Base-by-base conservation (phyloP, 192 early-diverging fungal genomes). In the Gigaspora rosea region DNA sequence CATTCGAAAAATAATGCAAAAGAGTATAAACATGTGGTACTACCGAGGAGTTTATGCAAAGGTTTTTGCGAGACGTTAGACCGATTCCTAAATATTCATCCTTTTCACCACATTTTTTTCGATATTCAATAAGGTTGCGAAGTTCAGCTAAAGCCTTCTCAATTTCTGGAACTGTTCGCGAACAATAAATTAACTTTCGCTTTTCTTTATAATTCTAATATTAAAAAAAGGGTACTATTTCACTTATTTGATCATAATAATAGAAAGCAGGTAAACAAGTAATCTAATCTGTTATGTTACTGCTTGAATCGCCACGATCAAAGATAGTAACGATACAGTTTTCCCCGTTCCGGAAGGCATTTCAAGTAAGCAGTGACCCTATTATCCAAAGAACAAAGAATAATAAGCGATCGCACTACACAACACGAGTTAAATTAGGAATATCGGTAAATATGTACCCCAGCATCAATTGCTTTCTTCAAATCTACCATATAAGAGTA, bases 271-370 rank as follows among this genome's bases (percentile, higher is more conserved):
- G 27, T 27, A 64, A 0, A 75, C 68, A 76, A 9, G 27, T 27
- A 27, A 27, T 27, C 27, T 27, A 48, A 12, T 1, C 7, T 7
- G 41, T 6, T 41, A 41, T 41, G 5, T 74, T 79, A 95, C 94
- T 88, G 90, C 86, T 85, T 97, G 97, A 83, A 98, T 98, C 12
- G 98, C 89, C 11, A 99, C 90, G 75, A 99, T 98, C 10, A 99
- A 84, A 4, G 97, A 97, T 22, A 99, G 80, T 9, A 99, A 89
- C 10, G 97, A 93, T 9, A 99, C 89, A 2, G 98, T 99, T 80
- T 99, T 99, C 52, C 98, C 98, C 7, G 98, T 99, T 57, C 98
- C 98, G 20, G 96, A 98, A 47, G 98, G 98, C 95, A 98, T 98
- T 85, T 99, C 98, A 7, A 99, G 87, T 76, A 99, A 90, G 58